phyloP scores from a whole-genome alignment of 768 basidiomycete genomes.

The Rhodosporidiobolus sp. region DNA sequence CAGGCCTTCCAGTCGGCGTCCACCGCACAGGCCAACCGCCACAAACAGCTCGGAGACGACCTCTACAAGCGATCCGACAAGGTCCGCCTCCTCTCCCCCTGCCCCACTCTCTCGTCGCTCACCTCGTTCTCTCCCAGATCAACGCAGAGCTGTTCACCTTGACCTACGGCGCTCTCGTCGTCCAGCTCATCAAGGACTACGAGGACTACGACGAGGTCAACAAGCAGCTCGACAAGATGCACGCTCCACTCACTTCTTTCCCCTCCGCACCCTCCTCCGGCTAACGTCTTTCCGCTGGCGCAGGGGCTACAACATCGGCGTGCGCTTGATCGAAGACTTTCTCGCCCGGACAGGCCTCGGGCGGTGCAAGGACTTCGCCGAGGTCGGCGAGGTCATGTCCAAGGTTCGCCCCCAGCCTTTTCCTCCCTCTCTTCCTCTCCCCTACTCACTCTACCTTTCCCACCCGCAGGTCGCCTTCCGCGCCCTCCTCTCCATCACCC shows the following conservation, averaged over 20 bases:
- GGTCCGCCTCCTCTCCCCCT: slow-evolving; percentile 51
- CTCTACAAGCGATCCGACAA: slow-evolving; percentile 97
- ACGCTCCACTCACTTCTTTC: slow-evolving; percentile 21
- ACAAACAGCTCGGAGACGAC: slow-evolving; percentile 84
- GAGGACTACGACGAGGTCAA: slow-evolving; percentile 84
- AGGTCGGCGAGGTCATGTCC: slow-evolving; percentile 90
- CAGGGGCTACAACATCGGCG: slow-evolving; percentile 99
- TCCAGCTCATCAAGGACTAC: slow-evolving; percentile 97
- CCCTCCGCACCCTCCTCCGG: too few species aligned
- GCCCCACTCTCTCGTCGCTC: not conserved
- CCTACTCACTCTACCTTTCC: not conserved
- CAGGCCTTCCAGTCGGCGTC: slow-evolving; percentile 19
- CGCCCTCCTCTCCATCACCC: slow-evolving; percentile 89
- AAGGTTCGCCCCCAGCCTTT: slow-evolving; percentile 60
- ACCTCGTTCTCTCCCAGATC: slow-evolving; percentile 52
- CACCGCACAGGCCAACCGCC: not conserved
- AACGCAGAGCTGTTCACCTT: slow-evolving; percentile 96
- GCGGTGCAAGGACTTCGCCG: slow-evolving; percentile 87
- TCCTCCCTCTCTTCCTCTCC: slow-evolving; percentile 1
- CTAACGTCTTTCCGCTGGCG: not conserved
- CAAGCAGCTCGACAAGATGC: slow-evolving; percentile 88
- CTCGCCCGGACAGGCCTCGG: slow-evolving; percentile 86
- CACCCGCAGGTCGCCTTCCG: slow-evolving; percentile 85
- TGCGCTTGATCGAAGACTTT: slow-evolving; percentile 92
- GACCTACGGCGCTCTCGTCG: slow-evolving; percentile 95